Percentiles rank a stretch among this genome's conserved stretches.
These are phyloP conservation scores for Rickenella mellea DNA, from an alignment of 768 basidiomycete genomes.

Conservation along the genomic window DNA sequence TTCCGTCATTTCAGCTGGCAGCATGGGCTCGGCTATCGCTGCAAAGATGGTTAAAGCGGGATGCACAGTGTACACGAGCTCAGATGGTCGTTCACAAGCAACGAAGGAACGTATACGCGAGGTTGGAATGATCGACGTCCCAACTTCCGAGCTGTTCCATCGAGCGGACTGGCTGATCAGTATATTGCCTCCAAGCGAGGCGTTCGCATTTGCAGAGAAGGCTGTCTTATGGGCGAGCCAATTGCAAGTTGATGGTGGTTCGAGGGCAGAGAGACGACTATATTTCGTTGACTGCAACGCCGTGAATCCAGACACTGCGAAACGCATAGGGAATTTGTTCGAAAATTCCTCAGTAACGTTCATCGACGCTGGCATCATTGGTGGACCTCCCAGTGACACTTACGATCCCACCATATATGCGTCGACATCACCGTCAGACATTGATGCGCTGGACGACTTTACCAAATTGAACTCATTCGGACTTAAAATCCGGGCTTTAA, in stretches of 20 bases:
- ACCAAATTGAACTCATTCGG: constrained; percentile 5
- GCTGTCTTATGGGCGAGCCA: neutral
- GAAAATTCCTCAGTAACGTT: constrained; percentile 1
- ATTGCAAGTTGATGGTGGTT: neutral
- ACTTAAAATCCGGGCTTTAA: constrained; percentile 6
- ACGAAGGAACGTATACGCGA: constrained; percentile 8
- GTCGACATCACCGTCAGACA: constrained; percentile 1
- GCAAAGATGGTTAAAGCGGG: constrained; percentile 7
- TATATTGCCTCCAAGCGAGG: constrained; percentile 14
- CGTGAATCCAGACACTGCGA: constrained; percentile 10
- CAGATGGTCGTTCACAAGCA: constrained; percentile 10
- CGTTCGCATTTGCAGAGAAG: constrained; percentile 8
- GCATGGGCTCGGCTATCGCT: constrained; percentile 15
- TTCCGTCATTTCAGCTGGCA: constrained; percentile 13
- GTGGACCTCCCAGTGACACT: constrained; percentile 9
- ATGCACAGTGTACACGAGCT: constrained; percentile 10
- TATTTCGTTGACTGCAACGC: constrained; percentile 16
- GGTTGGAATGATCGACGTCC: constrained; percentile 11
- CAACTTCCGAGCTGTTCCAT: neutral
- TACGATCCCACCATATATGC: constrained; percentile 13
- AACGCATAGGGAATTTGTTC: constrained; percentile 6
- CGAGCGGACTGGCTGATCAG: constrained; percentile 11
- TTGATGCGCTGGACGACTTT: constrained; percentile 2
- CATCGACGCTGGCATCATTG: constrained; percentile 15
- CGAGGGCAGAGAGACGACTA: neutral